Conservation (phyloP, 805 yeast genomes). For the Metschnikowia gruessii region DNA sequence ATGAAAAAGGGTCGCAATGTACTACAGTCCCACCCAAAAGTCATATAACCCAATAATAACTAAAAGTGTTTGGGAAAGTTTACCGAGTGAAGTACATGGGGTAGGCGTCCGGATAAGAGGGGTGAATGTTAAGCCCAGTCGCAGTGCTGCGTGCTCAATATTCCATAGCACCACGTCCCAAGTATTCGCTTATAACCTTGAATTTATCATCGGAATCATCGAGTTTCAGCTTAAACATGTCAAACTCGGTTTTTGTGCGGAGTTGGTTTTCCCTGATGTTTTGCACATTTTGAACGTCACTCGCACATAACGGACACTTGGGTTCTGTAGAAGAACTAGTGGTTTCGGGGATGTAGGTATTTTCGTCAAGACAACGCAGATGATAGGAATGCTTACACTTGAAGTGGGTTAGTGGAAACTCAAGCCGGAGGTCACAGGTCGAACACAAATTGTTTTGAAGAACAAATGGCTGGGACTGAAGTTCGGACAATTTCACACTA, state of each 20-base stretch:
- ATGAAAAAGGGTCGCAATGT: no score
- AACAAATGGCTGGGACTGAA: constrained; percentile 46
- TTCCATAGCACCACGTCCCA: constrained; percentile 87
- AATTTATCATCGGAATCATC: constrained; percentile 58
- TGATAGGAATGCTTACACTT: constrained; percentile 86
- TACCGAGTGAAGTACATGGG: no score
- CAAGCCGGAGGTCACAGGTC: constrained; percentile 62
- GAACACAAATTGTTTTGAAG: constrained; percentile 64
- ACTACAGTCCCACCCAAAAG: no score
- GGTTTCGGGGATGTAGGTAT: constrained; percentile 26
- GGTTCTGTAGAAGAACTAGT: constrained; percentile 11
- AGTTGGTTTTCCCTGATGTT: constrained; percentile 42
- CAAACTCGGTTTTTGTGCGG: constrained; percentile 62
- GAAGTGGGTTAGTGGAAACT: constrained; percentile 79
- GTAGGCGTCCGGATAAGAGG: no score
- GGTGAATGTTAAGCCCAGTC: no score
- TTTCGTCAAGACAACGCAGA: constrained; percentile 67
- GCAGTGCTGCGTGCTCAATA: no score
- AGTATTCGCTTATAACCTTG: constrained; percentile 72
- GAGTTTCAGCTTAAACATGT: constrained; percentile 58
- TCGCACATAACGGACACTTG: constrained; percentile 69
- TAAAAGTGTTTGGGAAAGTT: no score
- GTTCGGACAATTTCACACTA: constrained; percentile 48
- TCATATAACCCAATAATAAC: no score
- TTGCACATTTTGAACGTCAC: constrained; percentile 5